These are phyloP conservation scores for Arabis alpina DNA, from an alignment of 345 rosid species.

Conservation along the genomic window DNA sequence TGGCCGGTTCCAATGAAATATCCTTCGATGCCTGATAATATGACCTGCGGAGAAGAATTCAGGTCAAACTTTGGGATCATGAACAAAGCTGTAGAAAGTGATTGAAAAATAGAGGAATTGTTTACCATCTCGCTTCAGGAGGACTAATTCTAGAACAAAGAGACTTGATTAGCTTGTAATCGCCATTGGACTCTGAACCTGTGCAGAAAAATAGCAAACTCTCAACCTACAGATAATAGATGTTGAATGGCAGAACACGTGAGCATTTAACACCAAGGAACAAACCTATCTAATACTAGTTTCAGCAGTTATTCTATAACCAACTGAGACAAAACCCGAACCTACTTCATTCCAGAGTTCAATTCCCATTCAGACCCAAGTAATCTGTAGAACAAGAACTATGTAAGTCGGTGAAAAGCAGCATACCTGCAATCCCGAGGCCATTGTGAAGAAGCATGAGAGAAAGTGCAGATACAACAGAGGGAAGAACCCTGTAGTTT, in stretches of 20 bases:
- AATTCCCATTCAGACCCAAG: conserved; percentile 1
- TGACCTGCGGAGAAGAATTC: conserved; percentile 57
- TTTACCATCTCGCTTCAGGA: conserved; percentile 86
- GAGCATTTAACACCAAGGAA: conserved; percentile 23
- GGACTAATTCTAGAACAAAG: conserved; percentile 61
- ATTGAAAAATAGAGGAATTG: conserved; percentile 6
- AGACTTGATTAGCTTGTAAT: conserved; percentile 39
- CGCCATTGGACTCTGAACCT: conserved; percentile 39
- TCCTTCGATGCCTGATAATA: conserved; percentile 71
- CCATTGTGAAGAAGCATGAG: conserved; percentile 51
- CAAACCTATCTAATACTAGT: conserved; percentile 12
- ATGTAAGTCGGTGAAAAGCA: conserved; percentile 28
- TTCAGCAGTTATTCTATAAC: conserved; percentile 18
- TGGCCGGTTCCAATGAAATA: conserved; percentile 46
- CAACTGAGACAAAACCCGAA: background rate
- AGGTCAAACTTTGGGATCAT: conserved; percentile 4
- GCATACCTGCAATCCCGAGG: conserved; percentile 52
- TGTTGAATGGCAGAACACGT: conserved; percentile 20
- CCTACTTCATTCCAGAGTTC: background rate
- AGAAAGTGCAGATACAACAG: conserved; percentile 71
- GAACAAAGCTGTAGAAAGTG: conserved; percentile 22
- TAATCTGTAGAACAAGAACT: conserved; percentile 4
- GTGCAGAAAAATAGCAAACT: conserved; percentile 22
- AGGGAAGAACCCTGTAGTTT: conserved; percentile 53
- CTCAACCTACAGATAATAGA: conserved; percentile 3